Conservation (phyloP, 1,139 yeast species). For the Protomyces pachydermus region DNA sequence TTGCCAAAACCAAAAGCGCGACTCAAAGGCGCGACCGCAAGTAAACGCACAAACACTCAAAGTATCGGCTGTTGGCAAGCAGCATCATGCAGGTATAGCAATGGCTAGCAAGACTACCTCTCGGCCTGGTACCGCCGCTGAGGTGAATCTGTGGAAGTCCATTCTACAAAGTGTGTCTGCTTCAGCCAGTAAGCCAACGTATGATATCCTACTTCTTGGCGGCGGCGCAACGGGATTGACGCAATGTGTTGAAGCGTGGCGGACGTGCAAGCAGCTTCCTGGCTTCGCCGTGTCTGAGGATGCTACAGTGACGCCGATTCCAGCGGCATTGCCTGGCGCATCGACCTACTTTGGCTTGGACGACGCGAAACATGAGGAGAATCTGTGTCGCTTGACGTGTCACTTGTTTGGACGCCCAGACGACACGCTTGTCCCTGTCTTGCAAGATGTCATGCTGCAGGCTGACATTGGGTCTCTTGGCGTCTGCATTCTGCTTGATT, state of each 20-base stretch:
- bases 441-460: slow-evolving; percentile 7
- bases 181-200: not conserved
- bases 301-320: not conserved
- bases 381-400: slow-evolving; percentile 38
- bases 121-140: not conserved
- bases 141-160: not conserved
- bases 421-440: slow-evolving; percentile 20
- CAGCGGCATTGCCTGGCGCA: not conserved
- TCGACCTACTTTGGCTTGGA: slow-evolving; percentile 38
- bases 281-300: not conserved
- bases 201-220: not conserved
- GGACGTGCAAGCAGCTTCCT: not conserved
- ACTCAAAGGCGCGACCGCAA: too few relatives aligned
- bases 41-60: too few relatives aligned
- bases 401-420: slow-evolving; percentile 36
- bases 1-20: too few relatives aligned
- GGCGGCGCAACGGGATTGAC: not conserved
- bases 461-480: slow-evolving; percentile 19
- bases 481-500: slow-evolving; percentile 31
- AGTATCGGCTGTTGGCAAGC: too few relatives aligned
- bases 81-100: not conserved
- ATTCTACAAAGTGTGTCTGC: not conserved
- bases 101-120: not conserved
- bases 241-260: not conserved
- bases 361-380: slow-evolving; percentile 38